phyloP scores from a whole-genome alignment of 2,329 filamentous ascomycete genomes.

The Metarhizium guizhouense region DNA sequence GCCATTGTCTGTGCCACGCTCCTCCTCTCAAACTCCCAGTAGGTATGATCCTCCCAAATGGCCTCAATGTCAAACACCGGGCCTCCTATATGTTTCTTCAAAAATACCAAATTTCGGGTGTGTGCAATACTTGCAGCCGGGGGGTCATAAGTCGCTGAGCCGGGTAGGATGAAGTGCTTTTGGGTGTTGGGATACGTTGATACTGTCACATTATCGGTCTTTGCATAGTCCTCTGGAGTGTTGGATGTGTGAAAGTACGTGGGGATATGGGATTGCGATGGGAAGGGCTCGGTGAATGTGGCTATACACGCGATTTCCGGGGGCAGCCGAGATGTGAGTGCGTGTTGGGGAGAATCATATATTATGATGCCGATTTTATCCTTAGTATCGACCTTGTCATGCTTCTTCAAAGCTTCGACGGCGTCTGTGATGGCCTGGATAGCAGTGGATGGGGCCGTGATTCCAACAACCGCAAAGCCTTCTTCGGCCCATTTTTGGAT shows the following conservation, averaged over 20 bases:
- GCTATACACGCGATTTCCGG: background rate
- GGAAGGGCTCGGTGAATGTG: background rate
- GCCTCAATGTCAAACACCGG: conserved; percentile 65
- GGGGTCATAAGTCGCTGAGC: conserved; percentile 38
- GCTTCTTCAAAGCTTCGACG: background rate
- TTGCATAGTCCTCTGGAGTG: no score
- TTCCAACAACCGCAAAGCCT: conserved; percentile 21
- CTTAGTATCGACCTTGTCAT: conserved; percentile 8
- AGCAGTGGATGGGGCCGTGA: background rate
- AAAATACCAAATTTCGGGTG: conserved; percentile 53
- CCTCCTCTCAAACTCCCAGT: conserved; percentile 58
- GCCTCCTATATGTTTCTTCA: conserved; percentile 55
- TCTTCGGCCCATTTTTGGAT: conserved; percentile 28
- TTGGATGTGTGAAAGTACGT: background rate
- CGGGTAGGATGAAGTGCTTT: conserved; percentile 37
- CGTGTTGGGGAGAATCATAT: background rate
- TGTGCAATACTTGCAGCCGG: conserved; percentile 51
- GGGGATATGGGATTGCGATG: background rate
- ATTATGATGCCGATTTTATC: background rate
- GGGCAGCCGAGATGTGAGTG: background rate
- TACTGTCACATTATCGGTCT: background rate
- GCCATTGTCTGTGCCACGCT: conserved; percentile 63
- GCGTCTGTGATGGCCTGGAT: background rate
- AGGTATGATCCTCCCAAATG: conserved; percentile 71
- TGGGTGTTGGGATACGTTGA: conserved; percentile 18